Conservation (phyloP, 139 green algal genomes). For the Astrephomene gubernaculifera region DNA sequence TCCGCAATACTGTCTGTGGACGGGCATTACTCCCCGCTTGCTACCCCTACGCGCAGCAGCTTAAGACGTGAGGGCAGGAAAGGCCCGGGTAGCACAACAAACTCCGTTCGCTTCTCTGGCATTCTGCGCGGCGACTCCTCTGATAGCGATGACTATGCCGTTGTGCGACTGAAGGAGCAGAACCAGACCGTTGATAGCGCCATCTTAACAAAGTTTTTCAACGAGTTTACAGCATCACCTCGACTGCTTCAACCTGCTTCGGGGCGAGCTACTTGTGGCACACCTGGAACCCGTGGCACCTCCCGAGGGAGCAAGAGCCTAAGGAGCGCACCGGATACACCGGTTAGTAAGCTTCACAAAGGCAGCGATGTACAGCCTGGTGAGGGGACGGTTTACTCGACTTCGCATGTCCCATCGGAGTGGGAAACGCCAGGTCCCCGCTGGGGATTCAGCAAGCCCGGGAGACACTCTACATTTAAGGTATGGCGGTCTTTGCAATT, state of each 20-base stretch:
- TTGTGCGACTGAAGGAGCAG: neutral
- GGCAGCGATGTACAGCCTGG: no score
- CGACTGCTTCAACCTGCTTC: neutral
- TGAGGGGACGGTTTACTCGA: no score
- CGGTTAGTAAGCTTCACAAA: neutral
- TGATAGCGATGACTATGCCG: neutral
- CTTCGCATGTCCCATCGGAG: conserved; percentile 21
- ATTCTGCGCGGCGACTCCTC: neutral
- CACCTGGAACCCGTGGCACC: neutral
- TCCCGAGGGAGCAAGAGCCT: neutral
- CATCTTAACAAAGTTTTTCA: conserved; percentile 19
- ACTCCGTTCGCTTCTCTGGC: conserved; percentile 6
- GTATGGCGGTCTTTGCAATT: no score
- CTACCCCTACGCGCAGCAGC: conserved; percentile 27
- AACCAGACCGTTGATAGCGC: no score
- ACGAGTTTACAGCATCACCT: conserved; percentile 6
- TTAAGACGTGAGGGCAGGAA: neutral
- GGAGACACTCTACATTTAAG: neutral
- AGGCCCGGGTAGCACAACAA: neutral
- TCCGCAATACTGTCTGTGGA: no score
- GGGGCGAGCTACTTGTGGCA: neutral
- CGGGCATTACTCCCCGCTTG: conserved; percentile 1
- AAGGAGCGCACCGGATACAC: neutral
- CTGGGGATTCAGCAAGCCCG: neutral
- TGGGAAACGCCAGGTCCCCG: neutral